Evolutionary conservation across 352 stramenopile genomes (phyloP).

Genomic region (Phytophthora hybrid): DNA sequence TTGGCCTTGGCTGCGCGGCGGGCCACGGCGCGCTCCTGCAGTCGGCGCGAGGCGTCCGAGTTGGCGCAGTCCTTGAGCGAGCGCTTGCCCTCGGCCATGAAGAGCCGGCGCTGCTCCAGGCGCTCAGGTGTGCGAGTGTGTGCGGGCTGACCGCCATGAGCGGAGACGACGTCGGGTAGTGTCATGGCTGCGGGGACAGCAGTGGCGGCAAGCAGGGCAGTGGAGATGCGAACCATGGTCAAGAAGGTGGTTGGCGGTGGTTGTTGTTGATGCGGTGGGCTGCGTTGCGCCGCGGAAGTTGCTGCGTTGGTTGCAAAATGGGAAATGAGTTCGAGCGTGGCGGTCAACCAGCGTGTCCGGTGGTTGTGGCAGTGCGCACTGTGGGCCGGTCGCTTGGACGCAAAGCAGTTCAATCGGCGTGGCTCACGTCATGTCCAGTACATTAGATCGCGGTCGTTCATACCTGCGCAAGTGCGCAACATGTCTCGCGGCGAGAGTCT

Average conservation of each 20-base stretch:
- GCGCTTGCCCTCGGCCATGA: conserved; percentile 36
- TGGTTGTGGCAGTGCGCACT: too few species aligned
- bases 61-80: conserved; percentile 34
- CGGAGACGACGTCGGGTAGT: background rate
- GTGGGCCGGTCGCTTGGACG: too few species aligned
- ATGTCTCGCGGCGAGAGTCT: too few species aligned
- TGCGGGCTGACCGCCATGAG: conserved; percentile 6
- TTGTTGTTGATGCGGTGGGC: background rate
- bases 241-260: background rate
- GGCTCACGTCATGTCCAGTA: too few species aligned
- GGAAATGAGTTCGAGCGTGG: conserved; percentile 1
- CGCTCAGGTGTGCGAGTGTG: conserved; percentile 11
- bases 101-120: conserved; percentile 29
- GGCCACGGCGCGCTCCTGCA: conserved; percentile 24
- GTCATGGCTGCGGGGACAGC: background rate
- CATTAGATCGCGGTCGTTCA: too few species aligned
- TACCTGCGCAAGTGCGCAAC: too few species aligned
- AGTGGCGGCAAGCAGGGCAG: background rate
- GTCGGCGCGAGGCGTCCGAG: conserved; percentile 21
- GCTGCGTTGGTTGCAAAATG: conserved; percentile 10
- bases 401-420: too few species aligned
- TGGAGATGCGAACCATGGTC: conserved; percentile 22
- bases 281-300: too few species aligned
- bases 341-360: too few species aligned
- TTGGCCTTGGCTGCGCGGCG: conserved; percentile 23